These are phyloP conservation scores for Periconia macrospinosa DNA, from an alignment of 2,329 filamentous ascomycete species.

Conservation along the genomic window DNA sequence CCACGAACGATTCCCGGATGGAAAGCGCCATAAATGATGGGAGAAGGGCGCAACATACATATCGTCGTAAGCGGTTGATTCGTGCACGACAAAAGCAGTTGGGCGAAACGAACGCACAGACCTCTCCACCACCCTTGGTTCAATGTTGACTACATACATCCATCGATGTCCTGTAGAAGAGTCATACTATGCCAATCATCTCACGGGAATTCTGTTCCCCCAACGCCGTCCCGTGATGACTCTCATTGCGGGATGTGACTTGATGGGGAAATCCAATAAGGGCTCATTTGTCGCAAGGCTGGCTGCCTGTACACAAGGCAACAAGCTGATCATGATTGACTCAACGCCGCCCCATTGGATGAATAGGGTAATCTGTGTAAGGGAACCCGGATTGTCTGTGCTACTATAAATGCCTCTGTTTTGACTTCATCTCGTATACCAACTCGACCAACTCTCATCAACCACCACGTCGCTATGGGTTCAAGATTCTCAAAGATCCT, in stretches of 20 bases:
- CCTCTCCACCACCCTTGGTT: not conserved
- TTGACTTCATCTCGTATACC: not conserved
- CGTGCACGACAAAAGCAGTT: not conserved
- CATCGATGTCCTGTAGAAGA: no score
- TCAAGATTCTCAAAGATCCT: conserved; percentile 27
- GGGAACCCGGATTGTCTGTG: no score
- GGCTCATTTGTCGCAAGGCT: conserved; percentile 17
- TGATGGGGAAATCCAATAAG: conserved; percentile 17
- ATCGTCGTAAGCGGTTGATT: not conserved
- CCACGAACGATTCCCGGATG: no score
- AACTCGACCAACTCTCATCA: not conserved
- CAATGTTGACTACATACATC: not conserved
- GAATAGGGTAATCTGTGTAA: no score
- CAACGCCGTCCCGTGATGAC: no score
- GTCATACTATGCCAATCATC: not conserved
- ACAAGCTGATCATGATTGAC: no score
- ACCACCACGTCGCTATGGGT: conserved; percentile 24
- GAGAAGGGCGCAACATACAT: no score
- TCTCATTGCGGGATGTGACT: no score
- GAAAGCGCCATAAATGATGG: no score
- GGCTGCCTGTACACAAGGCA: conserved; percentile 33
- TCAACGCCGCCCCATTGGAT: no score
- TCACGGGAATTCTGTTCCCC: no score
- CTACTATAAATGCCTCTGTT: conserved; percentile 4
- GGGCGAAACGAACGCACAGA: not conserved